Evolutionary conservation across 371 early-diverging fungal species (phyloP), one percentile per base, ranked within the genome.

Genomic region (Paramicrosporidium saccamoebae): DNA sequence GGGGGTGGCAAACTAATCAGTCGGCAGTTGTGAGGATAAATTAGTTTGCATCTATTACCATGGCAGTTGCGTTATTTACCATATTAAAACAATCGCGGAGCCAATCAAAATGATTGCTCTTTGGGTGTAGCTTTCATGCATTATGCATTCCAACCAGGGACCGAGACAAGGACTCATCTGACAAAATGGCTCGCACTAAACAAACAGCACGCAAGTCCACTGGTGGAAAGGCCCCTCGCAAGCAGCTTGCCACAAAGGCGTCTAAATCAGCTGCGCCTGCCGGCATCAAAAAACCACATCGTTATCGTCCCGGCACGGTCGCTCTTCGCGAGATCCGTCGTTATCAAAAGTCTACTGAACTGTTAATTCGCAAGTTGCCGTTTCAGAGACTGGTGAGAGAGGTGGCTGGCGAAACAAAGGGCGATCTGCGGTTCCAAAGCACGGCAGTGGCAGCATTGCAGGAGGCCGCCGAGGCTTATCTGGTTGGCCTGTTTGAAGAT

Each of bases 391-490:
- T 92, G 19, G 88, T 90, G 20, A 64, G 86, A 44, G 79, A 79
- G 42, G 75, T 88, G 22, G 81, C 81, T 35, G 71, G 75, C 42
- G 77, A 79, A 48, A 74, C 78, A 57, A 90, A 86, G 65, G 74
- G 78, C 17, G 92, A 92, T 42, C 54, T 94, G 24, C 74, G 90
- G 37, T 95, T 92, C 71, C 88, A 92, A 52, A 71, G 72, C 19
- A 77, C 81, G 19, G 90, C 94, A 32, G 75, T 94, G 38, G 75
- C 74, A 36, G 86, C 90, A 16, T 66, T 97, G 17, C 96, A 97
- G 54, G 98, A 97, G 55, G 88, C 92, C 28, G 54, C 82, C 23
- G 98, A 97, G 55, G 78, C 82, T 27, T 92, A 84, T 55, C 64
- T 94, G 15, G 90, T 79, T 31, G 47, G 56, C 16, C 55, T 92